A percentile compares a stretch with the other conserved stretches of the same genome.
These are phyloP conservation scores for Peronospora belbahrii DNA, from an alignment of 352 stramenopile species.

Conservation along the genomic window DNA sequence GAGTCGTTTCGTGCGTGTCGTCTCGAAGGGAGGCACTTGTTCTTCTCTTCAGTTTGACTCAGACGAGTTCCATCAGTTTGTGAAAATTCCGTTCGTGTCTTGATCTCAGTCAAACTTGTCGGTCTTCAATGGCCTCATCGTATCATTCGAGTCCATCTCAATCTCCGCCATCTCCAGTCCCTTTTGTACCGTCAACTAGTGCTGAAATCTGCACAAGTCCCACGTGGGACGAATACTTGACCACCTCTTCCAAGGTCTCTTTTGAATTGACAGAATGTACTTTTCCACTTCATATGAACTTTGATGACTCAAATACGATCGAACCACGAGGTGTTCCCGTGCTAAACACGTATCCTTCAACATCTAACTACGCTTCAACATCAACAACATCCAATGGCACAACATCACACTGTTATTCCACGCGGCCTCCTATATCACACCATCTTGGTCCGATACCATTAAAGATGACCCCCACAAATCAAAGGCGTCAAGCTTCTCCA, in stretches of 20 bases:
- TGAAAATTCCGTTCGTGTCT: conserved; percentile 2
- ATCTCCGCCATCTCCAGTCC: conserved; percentile 7
- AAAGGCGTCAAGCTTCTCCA: conserved; percentile 8
- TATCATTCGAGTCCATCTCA: not conserved
- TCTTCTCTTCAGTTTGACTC: conserved; percentile 1
- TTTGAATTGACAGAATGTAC: conserved; percentile 6
- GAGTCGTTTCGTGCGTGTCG: not conserved
- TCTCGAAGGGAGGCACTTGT: conserved; percentile 1
- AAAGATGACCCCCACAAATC: conserved; percentile 1
- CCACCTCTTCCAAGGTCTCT: not conserved
- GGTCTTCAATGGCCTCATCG: conserved; percentile 4
- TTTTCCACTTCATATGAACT: conserved; percentile 7
- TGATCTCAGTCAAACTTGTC: not conserved
- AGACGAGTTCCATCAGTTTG: not conserved
- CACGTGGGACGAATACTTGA: conserved; percentile 25
- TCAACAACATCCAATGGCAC: conserved; percentile 2
- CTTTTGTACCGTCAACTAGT: conserved; percentile 2
- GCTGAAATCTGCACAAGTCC: not conserved
- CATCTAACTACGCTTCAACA: conserved; percentile 4
- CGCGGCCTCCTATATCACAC: not conserved
- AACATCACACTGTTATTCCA: conserved; percentile 8
- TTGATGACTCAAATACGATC: not conserved
- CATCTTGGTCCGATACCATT: conserved; percentile 5
- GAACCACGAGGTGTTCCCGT: not conserved
- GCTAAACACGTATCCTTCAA: not conserved